These are phyloP conservation scores for Glycine tomentella DNA, from an alignment of 306 rosid genomes.

Conservation along the genomic window DNA sequence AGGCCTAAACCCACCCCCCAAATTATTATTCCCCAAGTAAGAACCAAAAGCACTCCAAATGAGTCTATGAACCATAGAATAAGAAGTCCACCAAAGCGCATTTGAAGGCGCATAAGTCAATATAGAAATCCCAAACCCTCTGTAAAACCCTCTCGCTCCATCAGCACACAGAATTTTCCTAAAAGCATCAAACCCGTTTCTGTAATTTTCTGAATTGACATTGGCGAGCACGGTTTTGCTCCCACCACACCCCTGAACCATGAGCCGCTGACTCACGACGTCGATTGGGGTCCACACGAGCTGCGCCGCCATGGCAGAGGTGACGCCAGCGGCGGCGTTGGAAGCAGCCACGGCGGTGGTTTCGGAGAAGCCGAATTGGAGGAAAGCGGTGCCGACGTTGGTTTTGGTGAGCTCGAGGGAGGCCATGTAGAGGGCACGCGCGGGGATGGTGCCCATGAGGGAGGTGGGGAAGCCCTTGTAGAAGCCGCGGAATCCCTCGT, in stretches of 20 bases:
- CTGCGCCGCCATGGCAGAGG: constrained; percentile 95
- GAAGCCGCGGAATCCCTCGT: constrained; percentile 86
- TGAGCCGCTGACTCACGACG: constrained; percentile 92
- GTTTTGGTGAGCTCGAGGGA: constrained; percentile 88
- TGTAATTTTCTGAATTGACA: constrained; percentile 62
- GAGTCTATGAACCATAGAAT: constrained; percentile 78
- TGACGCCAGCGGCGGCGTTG: constrained; percentile 83
- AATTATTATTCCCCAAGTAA: background rate
- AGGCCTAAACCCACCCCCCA: constrained; percentile 52
- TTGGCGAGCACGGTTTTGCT: constrained; percentile 49
- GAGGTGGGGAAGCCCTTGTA: constrained; percentile 96
- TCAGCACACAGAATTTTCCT: constrained; percentile 74
- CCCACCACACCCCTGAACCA: constrained; percentile 72
- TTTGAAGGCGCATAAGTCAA: constrained; percentile 93
- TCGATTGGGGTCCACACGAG: constrained; percentile 96
- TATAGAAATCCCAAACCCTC: constrained; percentile 92
- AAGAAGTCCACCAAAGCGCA: constrained; percentile 99
- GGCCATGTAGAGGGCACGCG: constrained; percentile 92
- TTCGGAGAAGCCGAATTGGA: constrained; percentile 76
- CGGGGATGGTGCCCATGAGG: constrained; percentile 90
- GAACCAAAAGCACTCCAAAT: constrained; percentile 78
- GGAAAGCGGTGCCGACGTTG: constrained; percentile 71
- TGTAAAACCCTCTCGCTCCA: constrained; percentile 83
- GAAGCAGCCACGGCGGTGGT: constrained; percentile 74
- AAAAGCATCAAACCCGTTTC: constrained; percentile 87